Evolutionary conservation across 75 land plant genomes (phyloP).

Genomic region (Ceratopteris richardii): DNA sequence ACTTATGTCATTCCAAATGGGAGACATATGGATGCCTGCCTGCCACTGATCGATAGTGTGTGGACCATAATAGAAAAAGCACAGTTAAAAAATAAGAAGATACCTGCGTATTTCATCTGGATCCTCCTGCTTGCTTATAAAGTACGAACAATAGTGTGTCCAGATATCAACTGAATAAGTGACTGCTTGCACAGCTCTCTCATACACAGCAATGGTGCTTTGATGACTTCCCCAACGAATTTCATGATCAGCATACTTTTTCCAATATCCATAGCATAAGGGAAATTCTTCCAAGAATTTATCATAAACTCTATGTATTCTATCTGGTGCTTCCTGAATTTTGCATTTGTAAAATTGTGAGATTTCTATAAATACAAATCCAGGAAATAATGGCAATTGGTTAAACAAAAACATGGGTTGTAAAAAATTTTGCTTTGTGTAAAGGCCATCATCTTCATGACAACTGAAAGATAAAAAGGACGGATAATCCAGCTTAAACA

Average conservation of each 20-base stretch:
- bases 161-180: constrained; percentile 98
- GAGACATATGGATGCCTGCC: constrained; percentile 12
- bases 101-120: constrained; percentile 84
- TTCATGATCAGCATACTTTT: constrained; percentile 98
- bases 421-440: too few species aligned
- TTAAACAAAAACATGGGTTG: too few species aligned
- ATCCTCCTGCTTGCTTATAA: constrained; percentile 76
- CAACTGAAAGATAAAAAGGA: too few species aligned
- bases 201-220: constrained; percentile 89
- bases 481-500: too few species aligned
- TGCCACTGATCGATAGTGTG: constrained; percentile 7
- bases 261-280: constrained; percentile 98
- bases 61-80: constrained; percentile 2
- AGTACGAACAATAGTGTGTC: constrained; percentile 81
- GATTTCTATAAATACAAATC: too few species aligned
- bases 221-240: constrained; percentile 53
- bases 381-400: too few species aligned
- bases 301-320: constrained; percentile 83
- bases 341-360: neutral
- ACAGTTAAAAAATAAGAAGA: constrained; percentile 2
- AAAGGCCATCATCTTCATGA: too few species aligned
- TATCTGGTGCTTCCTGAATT: constrained; percentile 56
- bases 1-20: constrained; percentile 9
- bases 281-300: constrained; percentile 94
- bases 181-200: constrained; percentile 88